phyloP scores from a whole-genome alignment of 495 filamentous ascomycete species.

The Staphylotrichum tortipilum region DNA sequence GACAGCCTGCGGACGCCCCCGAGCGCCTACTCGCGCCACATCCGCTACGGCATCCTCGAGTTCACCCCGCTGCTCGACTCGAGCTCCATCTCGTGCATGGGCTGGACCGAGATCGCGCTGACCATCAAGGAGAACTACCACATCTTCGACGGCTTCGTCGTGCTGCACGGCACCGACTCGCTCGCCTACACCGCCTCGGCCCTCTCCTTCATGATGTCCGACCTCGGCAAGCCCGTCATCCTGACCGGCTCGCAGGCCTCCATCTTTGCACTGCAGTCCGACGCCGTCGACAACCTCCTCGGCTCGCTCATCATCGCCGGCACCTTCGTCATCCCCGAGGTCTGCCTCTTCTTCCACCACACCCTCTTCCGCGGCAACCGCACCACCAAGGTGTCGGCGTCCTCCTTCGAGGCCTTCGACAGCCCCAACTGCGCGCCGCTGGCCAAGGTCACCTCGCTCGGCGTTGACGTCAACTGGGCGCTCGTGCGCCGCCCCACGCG shows the following conservation, averaged over 20 bases:
- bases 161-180: slow-evolving; percentile 94
- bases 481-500: slow-evolving; percentile 65
- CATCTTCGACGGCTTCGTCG: slow-evolving; percentile 87
- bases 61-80: slow-evolving; percentile 84
- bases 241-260: slow-evolving; percentile 87
- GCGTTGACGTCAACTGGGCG: slow-evolving; percentile 77
- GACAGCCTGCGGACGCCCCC: slow-evolving; percentile 68
- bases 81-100: slow-evolving; percentile 80
- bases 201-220: slow-evolving; percentile 87
- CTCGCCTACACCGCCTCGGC: slow-evolving; percentile 88
- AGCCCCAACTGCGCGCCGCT: slow-evolving; percentile 77
- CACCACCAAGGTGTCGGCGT: slow-evolving; percentile 79
- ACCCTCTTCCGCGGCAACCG: slow-evolving; percentile 88
- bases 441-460: slow-evolving; percentile 69
- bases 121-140: slow-evolving; percentile 68
- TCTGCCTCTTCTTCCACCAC: slow-evolving; percentile 93
- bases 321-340: slow-evolving; percentile 93
- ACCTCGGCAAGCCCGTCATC: slow-evolving; percentile 86
- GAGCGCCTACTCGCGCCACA: slow-evolving; percentile 70
- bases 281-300: slow-evolving; percentile 93
- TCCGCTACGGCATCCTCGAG: slow-evolving; percentile 81
- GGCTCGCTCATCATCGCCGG: slow-evolving; percentile 89
- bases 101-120: slow-evolving; percentile 81
- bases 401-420: slow-evolving; percentile 77
- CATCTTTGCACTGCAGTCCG: slow-evolving; percentile 86